Percentiles rank a stretch among this genome's conserved stretches.
phyloP scores from a whole-genome alignment of 352 stramenopile genomes.

The Phytophthora citrophthora region DNA sequence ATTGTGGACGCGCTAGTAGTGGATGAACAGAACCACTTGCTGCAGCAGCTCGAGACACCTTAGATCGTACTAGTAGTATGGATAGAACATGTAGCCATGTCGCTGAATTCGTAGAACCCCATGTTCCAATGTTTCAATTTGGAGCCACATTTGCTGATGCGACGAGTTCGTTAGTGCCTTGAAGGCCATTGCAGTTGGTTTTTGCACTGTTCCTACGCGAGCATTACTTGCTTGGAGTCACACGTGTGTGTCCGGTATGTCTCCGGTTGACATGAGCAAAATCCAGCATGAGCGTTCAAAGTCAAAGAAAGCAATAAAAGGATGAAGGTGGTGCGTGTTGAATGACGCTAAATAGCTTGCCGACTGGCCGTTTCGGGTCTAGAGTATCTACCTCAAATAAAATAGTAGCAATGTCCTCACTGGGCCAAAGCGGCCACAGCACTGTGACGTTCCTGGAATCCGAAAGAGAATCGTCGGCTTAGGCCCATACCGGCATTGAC shows the following conservation, averaged over 20 bases:
- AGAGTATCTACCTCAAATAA: conserved; percentile 29
- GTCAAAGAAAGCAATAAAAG: not conserved
- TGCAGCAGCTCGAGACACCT: conserved; percentile 67
- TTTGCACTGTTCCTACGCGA: not conserved
- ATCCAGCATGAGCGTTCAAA: conserved; percentile 8
- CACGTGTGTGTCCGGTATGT: conserved; percentile 10
- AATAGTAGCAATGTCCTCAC: conserved; percentile 24
- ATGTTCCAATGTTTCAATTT: not conserved
- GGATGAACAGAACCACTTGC: conserved; percentile 78
- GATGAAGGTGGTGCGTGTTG: conserved; percentile 10
- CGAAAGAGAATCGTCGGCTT: conserved; percentile 31
- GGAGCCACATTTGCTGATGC: conserved; percentile 1
- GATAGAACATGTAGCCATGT: conserved; percentile 22
- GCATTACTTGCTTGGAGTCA: conserved; percentile 4
- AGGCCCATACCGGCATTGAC: conserved; percentile 20
- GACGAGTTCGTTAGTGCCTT: conserved; percentile 12
- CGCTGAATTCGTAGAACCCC: conserved; percentile 10
- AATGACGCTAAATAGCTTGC: conserved; percentile 38
- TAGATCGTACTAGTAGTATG: conserved; percentile 3
- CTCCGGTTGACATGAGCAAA: conserved; percentile 10
- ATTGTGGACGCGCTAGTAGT: conserved; percentile 87
- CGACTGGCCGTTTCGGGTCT: conserved; percentile 17
- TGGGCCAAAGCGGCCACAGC: conserved; percentile 30
- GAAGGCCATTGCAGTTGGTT: conserved; percentile 13
- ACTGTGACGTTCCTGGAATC: conserved; percentile 20